A percentile compares a stretch with the other conserved stretches of the same genome.
These are phyloP conservation scores for Evernia prunastri DNA, from an alignment of 495 filamentous ascomycete species.

Conservation along the genomic window DNA sequence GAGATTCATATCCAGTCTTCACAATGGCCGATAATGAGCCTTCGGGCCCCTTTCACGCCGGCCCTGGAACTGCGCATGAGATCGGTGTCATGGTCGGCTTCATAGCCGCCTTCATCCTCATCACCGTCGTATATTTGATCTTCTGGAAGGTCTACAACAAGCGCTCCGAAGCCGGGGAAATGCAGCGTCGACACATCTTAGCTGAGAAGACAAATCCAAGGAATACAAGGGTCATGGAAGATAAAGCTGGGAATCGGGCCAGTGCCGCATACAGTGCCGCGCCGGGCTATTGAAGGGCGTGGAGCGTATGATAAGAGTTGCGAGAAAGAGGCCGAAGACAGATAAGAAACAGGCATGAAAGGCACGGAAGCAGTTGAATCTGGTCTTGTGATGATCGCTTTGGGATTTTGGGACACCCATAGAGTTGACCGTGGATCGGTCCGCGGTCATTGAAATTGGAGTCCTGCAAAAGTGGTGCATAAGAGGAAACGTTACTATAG, in stretches of 20 bases:
- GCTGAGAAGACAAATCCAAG: conserved; percentile 6
- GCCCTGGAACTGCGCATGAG: conserved; percentile 30
- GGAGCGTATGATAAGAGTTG: not conserved
- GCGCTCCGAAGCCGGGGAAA: conserved; percentile 8
- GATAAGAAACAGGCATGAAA: not conserved
- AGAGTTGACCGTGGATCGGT: not conserved
- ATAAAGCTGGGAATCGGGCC: conserved; percentile 18
- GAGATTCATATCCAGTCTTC: not conserved
- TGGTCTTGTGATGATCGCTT: not conserved
- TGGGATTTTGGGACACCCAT: not conserved
- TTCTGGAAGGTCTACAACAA: conserved; percentile 32
- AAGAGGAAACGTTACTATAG: too few relatives aligned
- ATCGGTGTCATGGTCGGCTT: conserved; percentile 43
- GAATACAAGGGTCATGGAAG: conserved; percentile 8
- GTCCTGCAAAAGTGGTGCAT: not conserved
- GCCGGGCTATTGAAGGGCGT: conserved; percentile 15
- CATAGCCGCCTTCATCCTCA: conserved; percentile 34
- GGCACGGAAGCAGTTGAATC: not conserved
- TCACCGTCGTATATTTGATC: conserved; percentile 34
- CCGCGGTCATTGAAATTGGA: not conserved
- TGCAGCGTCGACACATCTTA: conserved; percentile 24
- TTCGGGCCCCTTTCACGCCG: conserved; percentile 14
- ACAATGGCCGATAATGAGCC: conserved; percentile 3
- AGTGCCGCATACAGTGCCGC: conserved; percentile 32
- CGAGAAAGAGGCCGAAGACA: not conserved